Base-by-base conservation (phyloP, 768 basidiomycete species). In the Udeniomyces megalosporus region DNA sequence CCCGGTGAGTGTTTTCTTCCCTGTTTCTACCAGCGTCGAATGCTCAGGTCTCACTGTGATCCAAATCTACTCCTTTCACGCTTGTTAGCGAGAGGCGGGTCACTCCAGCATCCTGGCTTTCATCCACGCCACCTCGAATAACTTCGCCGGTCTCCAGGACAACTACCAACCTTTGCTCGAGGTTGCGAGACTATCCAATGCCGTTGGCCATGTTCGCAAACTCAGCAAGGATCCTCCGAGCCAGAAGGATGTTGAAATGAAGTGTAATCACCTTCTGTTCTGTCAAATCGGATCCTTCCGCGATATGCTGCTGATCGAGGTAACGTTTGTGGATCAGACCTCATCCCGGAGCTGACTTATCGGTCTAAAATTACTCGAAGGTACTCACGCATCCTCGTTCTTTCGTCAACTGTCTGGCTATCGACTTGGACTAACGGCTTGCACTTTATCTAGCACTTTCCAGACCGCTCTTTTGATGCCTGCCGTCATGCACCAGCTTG, bases 261-360 rank as follows among this genome's bases (percentile, higher is more conserved):
- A 51, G 35, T 62, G 61, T 62, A 29, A n/a, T n/a, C n/a, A n/a
- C n/a, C n/a, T n/a, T n/a, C n/a, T n/a, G n/a, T n/a, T n/a, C n/a
- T n/a, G n/a, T n/a, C n/a, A n/a, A n/a, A n/a, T n/a, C n/a, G n/a
- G n/a, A n/a, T n/a, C n/a, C n/a, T n/a, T n/a, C n/a, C n/a, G n/a
- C n/a, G n/a, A n/a, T n/a, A n/a, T n/a, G n/a, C n/a, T n/a, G n/a
- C n/a, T n/a, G n/a, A n/a, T n/a, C n/a, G n/a, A n/a, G n/a, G n/a
- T n/a, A n/a, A n/a, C n/a, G n/a, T n/a, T n/a, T n/a, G n/a, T n/a
- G n/a, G n/a, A n/a, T n/a, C 69, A 89, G 87, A 85, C 71, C 76
- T 89, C 45, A 86, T 89, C 68, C 88, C 88, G n/a, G 88, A 89
- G 71, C 75, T 88, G 17, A 85, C 83, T 69, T 78, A 78, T 47